Evolutionary conservation across 495 filamentous ascomycete species (phyloP), one percentile per base, ranked within the genome.

Genomic region (Penicillium cataractarum): DNA sequence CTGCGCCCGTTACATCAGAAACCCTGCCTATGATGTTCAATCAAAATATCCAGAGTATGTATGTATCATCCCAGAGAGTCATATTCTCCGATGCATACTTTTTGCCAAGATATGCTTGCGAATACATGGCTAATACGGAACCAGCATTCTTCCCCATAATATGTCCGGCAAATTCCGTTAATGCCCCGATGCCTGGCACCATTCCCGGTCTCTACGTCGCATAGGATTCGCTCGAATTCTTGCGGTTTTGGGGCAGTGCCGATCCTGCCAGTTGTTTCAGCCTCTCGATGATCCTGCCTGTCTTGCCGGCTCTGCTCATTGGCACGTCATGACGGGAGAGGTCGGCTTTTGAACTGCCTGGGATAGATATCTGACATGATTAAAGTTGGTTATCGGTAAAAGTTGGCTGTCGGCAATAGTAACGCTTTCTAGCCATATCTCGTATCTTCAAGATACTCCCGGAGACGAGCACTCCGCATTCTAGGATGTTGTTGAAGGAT

Each of bases 221-320:
- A 7, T 10, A 22, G 51, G 29, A 21, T 35, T 35, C n/a, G 51
- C 51, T 32, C 2, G 21, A 19, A 54, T 8, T 5, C 17, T 32
- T 12, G 50, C 27, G 13, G 17, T 12, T 6, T 33, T 17, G 51
- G 51, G 27, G n/a, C 51, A 21, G 44, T 58, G 55, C 46, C 57
- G 65, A 67, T 67, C 61, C 51, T 58, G 10, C 35, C 37, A 51
- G 27, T 57, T 56, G 49, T 67, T 44, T 51, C 65, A 65, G 40
- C 53, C 50, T 64, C 57, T 57, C 21, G 44, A 50, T 22, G 9
- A 51, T 33, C 31, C 13, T 40, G 26, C 19, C 8, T 32, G 32
- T 8, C 39, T 46, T 57, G 53, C 39, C 33, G n/a, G 31, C 37
- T 24, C 26, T 21, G 40, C 21, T 50, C 21, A 39, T 44, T 65